phyloP scores from a whole-genome alignment of 441 rosid genomes.

The Omphalea diandra region DNA sequence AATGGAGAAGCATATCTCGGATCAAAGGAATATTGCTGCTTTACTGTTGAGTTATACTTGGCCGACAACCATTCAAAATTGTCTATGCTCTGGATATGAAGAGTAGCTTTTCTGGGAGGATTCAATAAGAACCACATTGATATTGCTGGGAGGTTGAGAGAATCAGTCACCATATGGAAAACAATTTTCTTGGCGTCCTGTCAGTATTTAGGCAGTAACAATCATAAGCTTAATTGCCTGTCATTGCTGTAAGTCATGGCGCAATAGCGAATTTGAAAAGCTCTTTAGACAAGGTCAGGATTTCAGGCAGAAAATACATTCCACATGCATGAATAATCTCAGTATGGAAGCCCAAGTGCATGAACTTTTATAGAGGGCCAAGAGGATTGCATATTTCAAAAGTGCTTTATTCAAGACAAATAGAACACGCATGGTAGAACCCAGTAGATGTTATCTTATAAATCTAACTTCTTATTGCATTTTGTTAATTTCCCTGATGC shows the following conservation, averaged over 20 bases:
- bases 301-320: neutral
- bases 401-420: neutral
- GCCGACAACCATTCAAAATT: conserved; percentile 52
- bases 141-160: conserved; percentile 80
- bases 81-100: conserved; percentile 69
- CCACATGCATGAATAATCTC: neutral
- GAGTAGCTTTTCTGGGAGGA: conserved; percentile 59
- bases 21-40: conserved; percentile 58
- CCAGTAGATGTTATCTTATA: neutral
- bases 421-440: neutral
- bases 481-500: no score
- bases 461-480: neutral
- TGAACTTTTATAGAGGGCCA: neutral
- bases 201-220: conserved; percentile 23
- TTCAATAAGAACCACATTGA: conserved; percentile 91
- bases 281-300: neutral
- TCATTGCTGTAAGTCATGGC: neutral
- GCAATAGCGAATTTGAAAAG: neutral
- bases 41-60: conserved; percentile 46
- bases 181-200: conserved; percentile 82
- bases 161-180: conserved; percentile 80
- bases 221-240: conserved; percentile 8
- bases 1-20: conserved; percentile 66
- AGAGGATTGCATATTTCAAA: neutral
- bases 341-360: neutral